Evolutionary conservation across 225 moss, liverwort and hornwort genomes (phyloP), one percentile per base, ranked within the genome.

Genomic region (Marchantia polymorpha): DNA sequence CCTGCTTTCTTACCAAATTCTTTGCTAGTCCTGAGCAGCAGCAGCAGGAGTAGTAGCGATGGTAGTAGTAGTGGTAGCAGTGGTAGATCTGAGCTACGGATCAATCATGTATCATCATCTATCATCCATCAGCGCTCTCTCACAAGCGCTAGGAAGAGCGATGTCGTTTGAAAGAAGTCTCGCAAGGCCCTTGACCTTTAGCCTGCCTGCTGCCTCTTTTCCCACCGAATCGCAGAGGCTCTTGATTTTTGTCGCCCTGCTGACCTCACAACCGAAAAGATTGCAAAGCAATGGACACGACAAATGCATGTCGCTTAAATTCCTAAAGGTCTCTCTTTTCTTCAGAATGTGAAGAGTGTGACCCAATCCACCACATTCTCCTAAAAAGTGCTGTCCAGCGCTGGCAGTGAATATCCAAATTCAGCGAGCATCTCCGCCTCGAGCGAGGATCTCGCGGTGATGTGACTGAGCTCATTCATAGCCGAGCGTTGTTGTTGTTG

Each of bases 191-290:
- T 27, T 31, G 27, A 29, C 31, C 13, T 29, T 27, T 29, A 29
- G 67, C 14, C 30, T 67, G 67, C 27, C 30, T 31, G n/a, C 23
- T 23, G 61, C 4, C 3, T 31, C 30, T 7, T 31, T 31, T 25
- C 15, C 11, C 67, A 31, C 67, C 29, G 30, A 30, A 39, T 67
- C 25, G 67, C 30, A 67, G 67, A 11, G 14, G 6, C 23, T 17
- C 12, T 26, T 31, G 67, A 29, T 67, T 67, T 31, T 30, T 67
- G 67, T 67, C 67, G 65, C 65, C 29, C 67, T 67, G 67, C 67
- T 67, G 67, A 67, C 67, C 30, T 67, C 67, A 67, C 67, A 12
- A 67, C 67, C 23, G 67, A 67, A 67, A 30, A 30, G 67, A 66
- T 11, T 67, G 61, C 61, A 61, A 61, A 61, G n/a, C 61, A 61